Conservation (phyloP, 495 filamentous ascomycete genomes). For the Penicillium coprophilum region DNA sequence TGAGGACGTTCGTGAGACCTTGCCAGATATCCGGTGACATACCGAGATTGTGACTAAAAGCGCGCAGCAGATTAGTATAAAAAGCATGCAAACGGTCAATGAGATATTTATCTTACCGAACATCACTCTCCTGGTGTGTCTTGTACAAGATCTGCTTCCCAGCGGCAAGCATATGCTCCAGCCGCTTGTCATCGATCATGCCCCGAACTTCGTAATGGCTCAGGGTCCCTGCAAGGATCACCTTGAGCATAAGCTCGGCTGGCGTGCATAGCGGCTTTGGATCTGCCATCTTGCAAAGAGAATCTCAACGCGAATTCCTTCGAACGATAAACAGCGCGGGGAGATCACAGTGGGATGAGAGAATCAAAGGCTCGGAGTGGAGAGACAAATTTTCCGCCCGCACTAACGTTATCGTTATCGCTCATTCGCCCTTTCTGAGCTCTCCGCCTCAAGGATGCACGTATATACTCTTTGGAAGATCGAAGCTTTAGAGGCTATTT, state of each 20-base stretch:
- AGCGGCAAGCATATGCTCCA: conserved; percentile 51
- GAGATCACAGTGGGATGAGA: conserved; percentile 9
- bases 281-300: conserved; percentile 29
- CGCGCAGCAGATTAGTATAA: conserved; percentile 4
- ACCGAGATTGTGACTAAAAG: conserved; percentile 46
- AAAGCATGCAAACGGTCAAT: neutral
- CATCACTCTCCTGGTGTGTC: conserved; percentile 52
- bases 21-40: conserved; percentile 68
- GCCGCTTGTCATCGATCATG: conserved; percentile 52
- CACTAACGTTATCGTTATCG: neutral
- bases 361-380: conserved; percentile 13
- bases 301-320: neutral
- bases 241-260: conserved; percentile 51
- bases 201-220: conserved; percentile 53
- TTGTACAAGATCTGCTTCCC: conserved; percentile 52
- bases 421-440: neutral
- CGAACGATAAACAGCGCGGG: conserved; percentile 9
- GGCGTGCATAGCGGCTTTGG: conserved; percentile 46
- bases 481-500: too few relatives aligned
- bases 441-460: neutral
- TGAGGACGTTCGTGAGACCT: conserved; percentile 60
- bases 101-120: conserved; percentile 38
- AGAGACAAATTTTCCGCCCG: conserved; percentile 18
- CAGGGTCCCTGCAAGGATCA: conserved; percentile 47
- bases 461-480: too few relatives aligned